Evolutionary conservation across 163 green algal genomes (phyloP), one percentile per base, ranked within the genome.

Genomic region (Scenedesmus sp.): DNA sequence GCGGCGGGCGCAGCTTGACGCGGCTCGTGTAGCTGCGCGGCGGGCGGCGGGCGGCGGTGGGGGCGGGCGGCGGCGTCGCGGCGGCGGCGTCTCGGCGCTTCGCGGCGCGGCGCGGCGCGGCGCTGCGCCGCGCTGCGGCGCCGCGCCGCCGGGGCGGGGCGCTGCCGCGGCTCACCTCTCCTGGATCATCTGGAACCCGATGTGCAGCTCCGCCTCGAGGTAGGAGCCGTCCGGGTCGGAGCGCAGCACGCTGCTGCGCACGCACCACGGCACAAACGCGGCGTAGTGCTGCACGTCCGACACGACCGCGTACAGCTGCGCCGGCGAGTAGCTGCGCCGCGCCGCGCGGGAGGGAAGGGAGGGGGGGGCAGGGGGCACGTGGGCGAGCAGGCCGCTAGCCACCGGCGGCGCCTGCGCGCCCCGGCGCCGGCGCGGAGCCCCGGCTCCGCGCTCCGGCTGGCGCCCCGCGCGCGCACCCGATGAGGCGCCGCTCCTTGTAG

Each of bases 201-300:
- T 92, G 71, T 97, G 91, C 28, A 98, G 88, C 87, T 98, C 95
- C 11, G 95, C 95, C 53, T 98, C 92, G 70, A 98, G 80, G 65
- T 92, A 92, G 39, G 54, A 75, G n/a, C 48, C 28, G 26, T 85
- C 33, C 7, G 13, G 20, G 62, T 63, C 13, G 5, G 6, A 33
- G 0, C 51, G 51, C 4, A 91, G 58, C 15, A 98, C 82, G 7
- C 76, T 75, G 2, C 87, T 95, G 22, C 72, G 74, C 56, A 91
- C 78, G 75, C 95, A 98, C 93, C 94, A 98, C 0, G 95, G 95
- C 48, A 98, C 93, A 86, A 98, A 98, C 63, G 94, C 70, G 28
- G 85, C 33, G 78, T 98, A 98, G 31, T 94, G 42, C 31, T 95
- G 87, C 34, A 98, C 94, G 2, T 87, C 84, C 0, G 94, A 87